Conservation (phyloP, 306 rosid species). For the Cicer pinnatifidum region DNA sequence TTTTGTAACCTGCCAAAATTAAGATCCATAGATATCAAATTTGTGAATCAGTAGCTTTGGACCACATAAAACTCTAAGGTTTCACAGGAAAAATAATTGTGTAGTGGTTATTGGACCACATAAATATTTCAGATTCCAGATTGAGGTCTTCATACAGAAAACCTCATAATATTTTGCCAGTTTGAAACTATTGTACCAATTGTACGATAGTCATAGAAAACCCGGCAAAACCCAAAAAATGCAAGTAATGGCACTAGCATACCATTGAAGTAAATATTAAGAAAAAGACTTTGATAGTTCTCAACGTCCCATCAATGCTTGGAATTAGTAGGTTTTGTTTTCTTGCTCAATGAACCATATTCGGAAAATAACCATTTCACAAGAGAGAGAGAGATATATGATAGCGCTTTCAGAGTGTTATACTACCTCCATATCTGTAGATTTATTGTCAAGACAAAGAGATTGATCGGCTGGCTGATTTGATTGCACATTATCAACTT, state of each 20-base stretch:
- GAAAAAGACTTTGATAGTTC: slow-evolving; percentile 2
- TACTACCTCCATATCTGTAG: slow-evolving; percentile 60
- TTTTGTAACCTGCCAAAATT: slow-evolving; percentile 59
- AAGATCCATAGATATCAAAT: slow-evolving; percentile 34
- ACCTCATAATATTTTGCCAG: slow-evolving; percentile 10
- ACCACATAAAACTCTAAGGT: slow-evolving; percentile 13
- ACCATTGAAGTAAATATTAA: slow-evolving; percentile 19
- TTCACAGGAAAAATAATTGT: slow-evolving; percentile 19
- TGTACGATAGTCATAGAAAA: slow-evolving; percentile 16
- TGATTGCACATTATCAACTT: slow-evolving; percentile 40
- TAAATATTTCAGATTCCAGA: slow-evolving; percentile 29
- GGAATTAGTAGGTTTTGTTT: slow-evolving; percentile 16
- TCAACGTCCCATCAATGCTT: slow-evolving; percentile 13
- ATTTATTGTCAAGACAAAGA: slow-evolving; percentile 45
- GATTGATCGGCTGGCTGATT: slow-evolving; percentile 54
- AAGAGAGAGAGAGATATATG: slow-evolving; percentile 19
- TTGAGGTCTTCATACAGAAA: slow-evolving; percentile 3
- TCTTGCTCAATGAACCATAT: slow-evolving; percentile 27
- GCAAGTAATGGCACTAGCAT: slow-evolving; percentile 1
- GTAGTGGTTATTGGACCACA: neutral
- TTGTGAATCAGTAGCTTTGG: slow-evolving; percentile 3
- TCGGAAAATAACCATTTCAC: neutral
- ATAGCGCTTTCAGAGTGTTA: slow-evolving; percentile 18
- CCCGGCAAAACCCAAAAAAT: slow-evolving; percentile 23
- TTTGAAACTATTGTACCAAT: slow-evolving; percentile 14